Evolutionary conservation across 345 rosid genomes (phyloP).

Genomic region (Citrus glauca): DNA sequence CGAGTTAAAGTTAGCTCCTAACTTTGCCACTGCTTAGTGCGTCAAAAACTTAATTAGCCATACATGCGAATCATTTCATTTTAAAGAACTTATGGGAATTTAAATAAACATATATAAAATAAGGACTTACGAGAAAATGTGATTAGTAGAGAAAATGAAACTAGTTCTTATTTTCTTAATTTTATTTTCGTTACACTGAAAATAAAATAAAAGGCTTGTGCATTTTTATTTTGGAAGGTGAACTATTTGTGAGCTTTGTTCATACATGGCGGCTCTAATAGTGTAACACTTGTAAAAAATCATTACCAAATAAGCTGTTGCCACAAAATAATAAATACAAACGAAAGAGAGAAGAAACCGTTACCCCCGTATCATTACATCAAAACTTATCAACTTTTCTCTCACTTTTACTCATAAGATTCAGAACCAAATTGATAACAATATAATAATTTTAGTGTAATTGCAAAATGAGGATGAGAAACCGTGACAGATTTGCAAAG

Average conservation of each 20-base stretch:
- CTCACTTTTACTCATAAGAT: not conserved
- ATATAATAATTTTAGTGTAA: not conserved
- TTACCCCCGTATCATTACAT: not conserved
- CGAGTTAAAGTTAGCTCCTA: too few relatives aligned
- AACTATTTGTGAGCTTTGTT: not conserved
- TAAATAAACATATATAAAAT: not conserved
- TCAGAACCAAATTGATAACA: not conserved
- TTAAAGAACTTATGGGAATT: not conserved
- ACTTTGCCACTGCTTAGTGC: too few relatives aligned
- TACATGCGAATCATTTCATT: too few relatives aligned
- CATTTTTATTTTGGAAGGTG: too few relatives aligned
- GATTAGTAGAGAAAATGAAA: not conserved
- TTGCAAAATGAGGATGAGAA: slow-evolving; percentile 2
- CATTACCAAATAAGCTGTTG: not conserved
- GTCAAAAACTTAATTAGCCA: too few relatives aligned
- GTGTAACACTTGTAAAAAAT: not conserved
- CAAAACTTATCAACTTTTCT: not conserved
- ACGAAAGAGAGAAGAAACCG: not conserved
- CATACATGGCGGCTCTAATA: not conserved
- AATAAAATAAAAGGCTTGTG: not conserved
- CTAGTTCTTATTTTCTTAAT: not conserved
- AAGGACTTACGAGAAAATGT: not conserved
- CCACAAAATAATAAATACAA: not conserved
- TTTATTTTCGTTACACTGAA: not conserved
- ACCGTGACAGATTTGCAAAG: not conserved